phyloP scores from a whole-genome alignment of 2,329 filamentous ascomycete species.

The Aspergillus pseudonomiae region DNA sequence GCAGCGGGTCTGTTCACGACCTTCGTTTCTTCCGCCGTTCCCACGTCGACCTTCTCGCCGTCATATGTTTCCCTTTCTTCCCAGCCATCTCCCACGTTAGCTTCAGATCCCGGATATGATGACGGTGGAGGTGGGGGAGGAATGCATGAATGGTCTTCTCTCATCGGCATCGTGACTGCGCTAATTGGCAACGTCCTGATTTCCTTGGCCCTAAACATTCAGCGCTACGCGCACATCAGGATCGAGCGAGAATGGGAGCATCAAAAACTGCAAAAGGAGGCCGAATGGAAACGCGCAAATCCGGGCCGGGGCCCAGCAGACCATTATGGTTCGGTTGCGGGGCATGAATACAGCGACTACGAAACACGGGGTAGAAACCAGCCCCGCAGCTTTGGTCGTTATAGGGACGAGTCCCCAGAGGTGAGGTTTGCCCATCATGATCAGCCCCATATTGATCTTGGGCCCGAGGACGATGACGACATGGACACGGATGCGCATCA shows the following conservation, averaged over 20 bases:
- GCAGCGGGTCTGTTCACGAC: conserved; percentile 33
- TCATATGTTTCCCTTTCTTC: conserved; percentile 20
- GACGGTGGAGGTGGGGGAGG: conserved; percentile 24
- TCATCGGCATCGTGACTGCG: conserved; percentile 92
- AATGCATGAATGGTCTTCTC: conserved; percentile 71
- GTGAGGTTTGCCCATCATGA: conserved; percentile 37
- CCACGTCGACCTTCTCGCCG: conserved; percentile 24
- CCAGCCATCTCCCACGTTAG: conserved; percentile 19
- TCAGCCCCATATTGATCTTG: conserved; percentile 26
- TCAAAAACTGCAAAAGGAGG: conserved; percentile 58
- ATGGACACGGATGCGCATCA: conserved; percentile 41
- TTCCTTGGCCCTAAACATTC: conserved; percentile 92
- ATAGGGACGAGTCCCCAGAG: conserved; percentile 25
- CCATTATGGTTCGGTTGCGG: conserved; percentile 50
- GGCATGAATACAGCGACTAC: conserved; percentile 16
- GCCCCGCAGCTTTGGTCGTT: conserved; percentile 13
- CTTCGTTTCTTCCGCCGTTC: conserved; percentile 26
- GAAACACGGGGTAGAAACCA: conserved; percentile 13
- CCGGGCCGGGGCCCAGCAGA: conserved; percentile 21
- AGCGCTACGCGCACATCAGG: conserved; percentile 90
- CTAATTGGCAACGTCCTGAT: conserved; percentile 93
- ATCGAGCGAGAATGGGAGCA: conserved; percentile 71
- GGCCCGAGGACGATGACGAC: conserved; percentile 11
- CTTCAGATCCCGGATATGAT: conserved; percentile 20
- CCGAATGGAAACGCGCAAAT: conserved; percentile 53